phyloP scores from a whole-genome alignment of 1,284 basidiomycete genomes.

The Fomes fomentarius region DNA sequence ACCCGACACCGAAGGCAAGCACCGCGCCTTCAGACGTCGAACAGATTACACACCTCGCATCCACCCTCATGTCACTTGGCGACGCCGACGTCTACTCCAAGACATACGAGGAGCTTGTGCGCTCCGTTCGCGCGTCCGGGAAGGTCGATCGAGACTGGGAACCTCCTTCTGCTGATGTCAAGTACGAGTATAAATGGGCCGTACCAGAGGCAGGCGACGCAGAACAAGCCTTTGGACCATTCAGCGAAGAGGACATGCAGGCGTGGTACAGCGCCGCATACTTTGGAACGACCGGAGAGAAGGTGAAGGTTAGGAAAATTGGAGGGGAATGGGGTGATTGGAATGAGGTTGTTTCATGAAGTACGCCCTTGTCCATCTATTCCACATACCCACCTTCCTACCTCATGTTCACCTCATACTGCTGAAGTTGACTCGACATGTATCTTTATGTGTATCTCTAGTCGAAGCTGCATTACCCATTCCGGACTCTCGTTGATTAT shows the following conservation, averaged over 20 bases:
- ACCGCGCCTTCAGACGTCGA: slow-evolving; percentile 60
- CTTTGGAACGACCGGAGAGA: slow-evolving; percentile 74
- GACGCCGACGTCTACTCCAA: slow-evolving; percentile 84
- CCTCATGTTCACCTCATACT: background rate
- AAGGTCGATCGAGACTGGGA: slow-evolving; percentile 70
- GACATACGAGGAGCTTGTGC: slow-evolving; percentile 82
- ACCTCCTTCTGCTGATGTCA: slow-evolving; percentile 74
- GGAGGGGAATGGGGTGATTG: slow-evolving; percentile 75
- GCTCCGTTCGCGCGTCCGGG: slow-evolving; percentile 71
- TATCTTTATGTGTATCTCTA: slow-evolving; percentile 32
- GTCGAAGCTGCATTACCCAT: slow-evolving; percentile 26
- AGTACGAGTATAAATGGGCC: slow-evolving; percentile 82
- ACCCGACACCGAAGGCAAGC: slow-evolving; percentile 40
- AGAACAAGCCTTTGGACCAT: slow-evolving; percentile 74
- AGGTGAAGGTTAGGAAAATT: slow-evolving; percentile 65
- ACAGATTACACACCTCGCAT: slow-evolving; percentile 79
- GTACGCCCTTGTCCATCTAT: background rate
- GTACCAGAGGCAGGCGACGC: slow-evolving; percentile 48
- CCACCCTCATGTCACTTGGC: slow-evolving; percentile 80
- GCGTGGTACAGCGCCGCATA: slow-evolving; percentile 77
- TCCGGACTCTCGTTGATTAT: background rate
- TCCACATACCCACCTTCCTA: background rate
- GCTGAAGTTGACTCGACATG: slow-evolving; percentile 22
- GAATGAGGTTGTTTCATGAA: slow-evolving; percentile 60
- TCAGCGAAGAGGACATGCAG: slow-evolving; percentile 73